Base-by-base conservation (phyloP, 108 stramenopile species). In the Skeletonema potamos region DNA sequence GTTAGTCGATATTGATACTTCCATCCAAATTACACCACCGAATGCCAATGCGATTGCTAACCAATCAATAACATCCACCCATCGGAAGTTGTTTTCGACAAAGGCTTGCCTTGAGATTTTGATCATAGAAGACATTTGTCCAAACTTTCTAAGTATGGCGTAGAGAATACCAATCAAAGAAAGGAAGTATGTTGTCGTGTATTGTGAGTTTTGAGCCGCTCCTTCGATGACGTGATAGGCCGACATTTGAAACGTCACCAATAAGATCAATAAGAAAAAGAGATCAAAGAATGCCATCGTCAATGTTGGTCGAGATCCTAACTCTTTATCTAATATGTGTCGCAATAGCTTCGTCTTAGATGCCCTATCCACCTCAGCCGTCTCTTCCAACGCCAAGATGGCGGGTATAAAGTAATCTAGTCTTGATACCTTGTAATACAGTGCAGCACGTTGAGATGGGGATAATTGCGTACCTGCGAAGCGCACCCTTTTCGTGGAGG, bases 231-330 rank as follows among this genome's bases (percentile, higher is more conserved):
- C 81, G 62, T 73, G 75, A 58, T 77, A 77, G 7, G 77, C 76
- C 24, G 64, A 72, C 70, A 81, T 77, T 62, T 81, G 81, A 54
- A 81, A 81, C 4, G 73, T 62, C 12, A 81, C 81, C 30, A 81
- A 46, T 7, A 81, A 51, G 54, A 81, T 39, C 27, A 77, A 27
- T 2, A 77, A 39, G 27, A 81, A 72, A 65, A 77, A 77, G 30
- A 81, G 54, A 51, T 81, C 81, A 36, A 81, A 77, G 41, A 81
- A 81, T 26, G 70, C 75, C 81, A 81, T 77, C 0, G 81, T 81
- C 33, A 77, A 44, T 15, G 81, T 77, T 12, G 76, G 54, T 10
- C 76, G 70, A 24, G 70, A 66, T 55, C 76, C 76, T 33, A 81
- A 44, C 64, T 77, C 76, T 54, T 81, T 77, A 37, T 81, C 76